phyloP scores from a whole-genome alignment of 495 filamentous ascomycete genomes.

The Pseudoneurospora amorphoporcata region DNA sequence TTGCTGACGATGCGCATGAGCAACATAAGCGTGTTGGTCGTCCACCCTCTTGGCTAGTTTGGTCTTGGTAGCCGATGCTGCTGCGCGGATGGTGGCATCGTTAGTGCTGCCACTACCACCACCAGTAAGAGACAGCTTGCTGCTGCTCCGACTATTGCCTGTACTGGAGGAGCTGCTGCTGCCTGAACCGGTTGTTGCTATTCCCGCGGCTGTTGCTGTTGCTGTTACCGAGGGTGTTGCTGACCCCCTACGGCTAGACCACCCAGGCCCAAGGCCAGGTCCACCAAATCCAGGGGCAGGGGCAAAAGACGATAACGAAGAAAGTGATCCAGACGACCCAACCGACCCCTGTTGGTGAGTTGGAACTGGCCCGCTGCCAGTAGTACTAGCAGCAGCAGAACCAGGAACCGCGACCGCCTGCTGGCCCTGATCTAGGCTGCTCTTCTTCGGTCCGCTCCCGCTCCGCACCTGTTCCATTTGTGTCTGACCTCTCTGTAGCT shows the following conservation, averaged over 20 bases:
- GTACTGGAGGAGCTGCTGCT: background rate
- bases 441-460: background rate
- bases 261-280: background rate
- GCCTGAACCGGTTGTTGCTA: background rate
- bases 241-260: background rate
- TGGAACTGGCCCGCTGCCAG: background rate
- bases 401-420: background rate
- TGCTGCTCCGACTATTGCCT: background rate
- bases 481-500: background rate
- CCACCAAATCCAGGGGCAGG: background rate
- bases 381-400: background rate
- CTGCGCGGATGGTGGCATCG: background rate
- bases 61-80: background rate
- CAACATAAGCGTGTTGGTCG: background rate
- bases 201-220: background rate
- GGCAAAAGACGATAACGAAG: background rate
- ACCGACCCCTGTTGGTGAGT: background rate
- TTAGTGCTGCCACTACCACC: background rate
- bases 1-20: background rate
- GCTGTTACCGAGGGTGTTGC: background rate
- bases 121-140: background rate
- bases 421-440: slow-evolving; percentile 12
- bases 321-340: background rate
- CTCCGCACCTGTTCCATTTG: background rate
- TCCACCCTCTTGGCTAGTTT: background rate